Percentiles rank a stretch among this genome's conserved stretches.
These are phyloP conservation scores for Boehmeria nivea DNA, from an alignment of 306 rosid species.

Conservation along the genomic window DNA sequence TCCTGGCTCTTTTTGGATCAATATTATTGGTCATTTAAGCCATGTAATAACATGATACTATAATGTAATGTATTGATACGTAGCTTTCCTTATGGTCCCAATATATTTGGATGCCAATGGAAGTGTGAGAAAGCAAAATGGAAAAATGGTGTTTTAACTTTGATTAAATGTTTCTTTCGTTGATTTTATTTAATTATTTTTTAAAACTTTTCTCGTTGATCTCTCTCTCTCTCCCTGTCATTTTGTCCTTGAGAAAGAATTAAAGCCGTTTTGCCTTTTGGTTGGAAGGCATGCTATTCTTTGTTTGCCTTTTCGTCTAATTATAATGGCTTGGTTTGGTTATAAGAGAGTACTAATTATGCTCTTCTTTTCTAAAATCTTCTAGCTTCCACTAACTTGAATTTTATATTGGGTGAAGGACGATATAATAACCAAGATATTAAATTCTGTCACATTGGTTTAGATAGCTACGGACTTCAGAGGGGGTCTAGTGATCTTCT, in stretches of 20 bases:
- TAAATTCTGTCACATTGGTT: no score
- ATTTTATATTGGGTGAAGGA: background rate
- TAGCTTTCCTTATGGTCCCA: conserved; percentile 17
- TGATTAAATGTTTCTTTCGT: no score
- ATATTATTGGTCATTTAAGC: background rate
- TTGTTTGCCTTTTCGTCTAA: background rate
- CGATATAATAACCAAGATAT: background rate
- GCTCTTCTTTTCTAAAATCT: background rate
- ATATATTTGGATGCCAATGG: conserved; percentile 10
- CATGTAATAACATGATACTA: background rate
- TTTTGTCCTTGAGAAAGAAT: background rate
- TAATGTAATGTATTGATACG: background rate
- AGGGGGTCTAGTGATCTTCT: background rate
- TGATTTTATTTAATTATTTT: no score
- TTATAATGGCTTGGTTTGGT: background rate
- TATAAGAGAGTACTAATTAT: background rate
- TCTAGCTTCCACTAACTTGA: background rate
- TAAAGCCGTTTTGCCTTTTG: background rate
- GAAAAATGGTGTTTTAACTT: background rate
- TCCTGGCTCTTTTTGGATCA: background rate
- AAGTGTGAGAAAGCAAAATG: conserved; percentile 1
- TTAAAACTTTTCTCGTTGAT: no score
- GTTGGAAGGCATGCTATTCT: background rate
- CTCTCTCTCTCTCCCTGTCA: background rate
- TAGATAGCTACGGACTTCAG: no score